Conservation (phyloP, 257 asterid species). For the Solanum pennellii region DNA sequence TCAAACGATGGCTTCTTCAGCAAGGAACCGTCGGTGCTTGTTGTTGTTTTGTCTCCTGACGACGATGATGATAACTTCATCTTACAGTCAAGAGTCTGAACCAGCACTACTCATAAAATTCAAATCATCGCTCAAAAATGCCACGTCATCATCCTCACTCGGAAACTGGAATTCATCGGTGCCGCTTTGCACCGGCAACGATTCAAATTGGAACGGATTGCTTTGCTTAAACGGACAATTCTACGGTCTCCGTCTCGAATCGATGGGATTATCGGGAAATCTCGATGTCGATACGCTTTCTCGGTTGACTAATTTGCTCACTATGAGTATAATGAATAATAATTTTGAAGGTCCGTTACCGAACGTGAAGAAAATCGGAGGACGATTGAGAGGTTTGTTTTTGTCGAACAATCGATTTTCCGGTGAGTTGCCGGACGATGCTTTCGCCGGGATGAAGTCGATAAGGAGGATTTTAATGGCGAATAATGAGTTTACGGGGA, state of each 20-base stretch:
- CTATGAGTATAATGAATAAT: conserved; percentile 43
- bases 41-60: neutral
- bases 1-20: neutral
- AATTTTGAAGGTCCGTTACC: conserved; percentile 41
- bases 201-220: conserved; percentile 43
- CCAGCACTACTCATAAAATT: conserved; percentile 28
- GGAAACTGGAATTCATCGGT: conserved; percentile 26
- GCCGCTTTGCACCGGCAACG: conserved; percentile 21
- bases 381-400: conserved; percentile 29
- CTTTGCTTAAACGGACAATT: conserved; percentile 28
- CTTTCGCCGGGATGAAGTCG: conserved; percentile 37
- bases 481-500: conserved; percentile 28
- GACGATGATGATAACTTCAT: neutral
- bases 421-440: conserved; percentile 40
- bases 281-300: conserved; percentile 26
- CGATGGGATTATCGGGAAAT: conserved; percentile 34
- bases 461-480: conserved; percentile 38
- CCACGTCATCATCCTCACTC: conserved; percentile 16
- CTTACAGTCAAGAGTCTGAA: conserved; percentile 6
- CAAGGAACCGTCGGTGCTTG: neutral
- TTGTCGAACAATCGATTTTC: conserved; percentile 39
- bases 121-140: conserved; percentile 32
- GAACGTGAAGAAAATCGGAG: conserved; percentile 18
- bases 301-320: conserved; percentile 14
- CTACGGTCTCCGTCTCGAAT: conserved; percentile 27